Base-by-base conservation (phyloP, 2,329 filamentous ascomycete species). In the Chrysosporium keratinophilum region DNA sequence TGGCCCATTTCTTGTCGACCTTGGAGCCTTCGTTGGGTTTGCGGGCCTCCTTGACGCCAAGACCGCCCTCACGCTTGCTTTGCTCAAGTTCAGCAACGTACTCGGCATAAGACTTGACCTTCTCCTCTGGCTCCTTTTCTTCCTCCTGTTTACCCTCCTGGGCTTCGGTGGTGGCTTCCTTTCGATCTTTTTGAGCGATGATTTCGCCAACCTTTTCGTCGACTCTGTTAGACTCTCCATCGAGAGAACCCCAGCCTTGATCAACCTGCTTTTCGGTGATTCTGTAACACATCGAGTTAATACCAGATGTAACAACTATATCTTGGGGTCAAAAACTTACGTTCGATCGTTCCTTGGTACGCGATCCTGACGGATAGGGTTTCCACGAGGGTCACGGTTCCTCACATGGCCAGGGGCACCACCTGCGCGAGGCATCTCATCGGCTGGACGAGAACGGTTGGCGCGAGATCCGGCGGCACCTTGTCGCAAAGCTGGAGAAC, bases 21-120 rank as follows among this genome's bases (percentile, higher is more conserved):
- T 88, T 88, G 77, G 78, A 80, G 67, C 90, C 90, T 78, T 96
- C 90, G 78, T 97, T 96, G 73, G 91, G 77, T 78, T 89, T 83
- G 76, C 93, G 91, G 68, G 88, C 79, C 66, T 87, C 80, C 65
- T 84, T 79, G 63, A 75, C 72, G 63, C 80, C 80, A 60, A 78
- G 72, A 63, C 77, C 23, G 7, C 23, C 78, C 61, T 81, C 80
- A 61, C 81, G 74, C 77, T 88, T 90, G 81, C 90, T 91, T 72
- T 82, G 79, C 56, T 80, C 80, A 68, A 78, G 78, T 70, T 87
- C 82, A 68, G 83, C 87, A 52, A 94, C 81, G 78, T 95, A 98
- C 62, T 93, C 87, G 67, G 80, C 76, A 75, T 90, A 95, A 53
- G 89, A 93, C 77, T 95, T 85, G 76, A 79, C 82, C 81, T 93